phyloP scores from a whole-genome alignment of 768 basidiomycete species.

The Collybia sp. region DNA sequence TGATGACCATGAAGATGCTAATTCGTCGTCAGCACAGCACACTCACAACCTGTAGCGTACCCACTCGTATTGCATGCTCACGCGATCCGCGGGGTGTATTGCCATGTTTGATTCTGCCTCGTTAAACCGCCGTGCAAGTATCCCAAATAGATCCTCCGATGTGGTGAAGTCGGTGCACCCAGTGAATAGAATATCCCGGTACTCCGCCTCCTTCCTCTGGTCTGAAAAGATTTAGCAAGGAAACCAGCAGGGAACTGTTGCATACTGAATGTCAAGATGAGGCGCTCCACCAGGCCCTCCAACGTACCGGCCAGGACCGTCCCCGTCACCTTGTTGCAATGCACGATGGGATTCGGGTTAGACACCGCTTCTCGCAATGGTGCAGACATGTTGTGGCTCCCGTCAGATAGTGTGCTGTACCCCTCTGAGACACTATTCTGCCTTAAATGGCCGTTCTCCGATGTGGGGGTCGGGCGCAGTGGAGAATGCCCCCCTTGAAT shows the following conservation, averaged over 20 bases:
- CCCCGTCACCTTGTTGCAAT: slow-evolving; percentile 17
- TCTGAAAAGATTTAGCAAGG: slow-evolving; percentile 13
- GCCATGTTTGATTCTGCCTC: slow-evolving; percentile 19
- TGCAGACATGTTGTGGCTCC: no score
- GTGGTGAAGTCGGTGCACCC: slow-evolving; percentile 39
- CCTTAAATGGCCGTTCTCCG: no score
- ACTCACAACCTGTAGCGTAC: slow-evolving; percentile 3
- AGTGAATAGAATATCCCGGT: slow-evolving; percentile 34
- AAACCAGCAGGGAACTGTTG: background rate
- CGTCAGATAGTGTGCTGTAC: no score
- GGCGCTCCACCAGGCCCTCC: slow-evolving; percentile 34
- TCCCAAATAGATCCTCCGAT: slow-evolving; percentile 31
- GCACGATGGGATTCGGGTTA: slow-evolving; percentile 19
- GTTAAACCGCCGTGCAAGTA: slow-evolving; percentile 33
- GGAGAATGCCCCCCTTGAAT: no score
- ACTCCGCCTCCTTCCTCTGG: slow-evolving; percentile 27
- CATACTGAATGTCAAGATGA: slow-evolving; percentile 31
- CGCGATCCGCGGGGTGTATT: background rate
- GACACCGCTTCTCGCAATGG: slow-evolving; percentile 15
- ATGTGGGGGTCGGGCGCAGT: no score
- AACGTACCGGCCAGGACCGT: slow-evolving; percentile 34
- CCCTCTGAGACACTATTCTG: background rate
- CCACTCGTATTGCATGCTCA: slow-evolving; percentile 28
- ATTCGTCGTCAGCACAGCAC: background rate
- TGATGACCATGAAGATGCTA: slow-evolving; percentile 32